Evolutionary conservation across 169 alveolate genomes (phyloP).

Genomic region (Pseudocohnilembus persalinus): DNA sequence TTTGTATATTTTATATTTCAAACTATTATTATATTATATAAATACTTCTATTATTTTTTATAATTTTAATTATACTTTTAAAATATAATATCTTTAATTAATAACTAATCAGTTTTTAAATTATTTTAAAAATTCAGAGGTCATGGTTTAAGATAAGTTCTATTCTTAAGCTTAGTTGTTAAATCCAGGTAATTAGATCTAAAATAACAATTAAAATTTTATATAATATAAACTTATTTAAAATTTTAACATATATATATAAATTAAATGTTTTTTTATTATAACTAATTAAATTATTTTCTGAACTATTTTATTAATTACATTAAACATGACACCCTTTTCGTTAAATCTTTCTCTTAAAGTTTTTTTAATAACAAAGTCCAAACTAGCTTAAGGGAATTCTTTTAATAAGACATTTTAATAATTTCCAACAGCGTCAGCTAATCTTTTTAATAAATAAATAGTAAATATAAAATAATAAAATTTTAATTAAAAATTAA

Average conservation of each 20-base stretch:
- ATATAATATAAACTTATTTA: too few relatives aligned
- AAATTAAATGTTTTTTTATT: too few relatives aligned
- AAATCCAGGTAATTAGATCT: background rate
- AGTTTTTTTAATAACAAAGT: background rate
- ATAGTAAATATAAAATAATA: background rate
- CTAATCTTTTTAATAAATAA: background rate
- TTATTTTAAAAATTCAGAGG: background rate
- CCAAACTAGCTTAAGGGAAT: conserved; percentile 13
- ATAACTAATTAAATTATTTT: too few relatives aligned
- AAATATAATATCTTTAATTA: too few relatives aligned
- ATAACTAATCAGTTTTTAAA: background rate
- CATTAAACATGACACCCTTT: background rate
- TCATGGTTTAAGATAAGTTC: background rate
- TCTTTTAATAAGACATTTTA: conserved; percentile 1
- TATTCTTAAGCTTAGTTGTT: background rate
- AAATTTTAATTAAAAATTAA: background rate
- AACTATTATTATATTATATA: too few relatives aligned
- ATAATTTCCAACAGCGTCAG: conserved; percentile 18
- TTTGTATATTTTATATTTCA: too few relatives aligned
- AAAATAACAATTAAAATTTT: too few relatives aligned
- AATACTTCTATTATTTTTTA: background rate
- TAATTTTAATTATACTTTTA: too few relatives aligned
- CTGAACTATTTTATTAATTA: too few relatives aligned
- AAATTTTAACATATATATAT: too few relatives aligned
- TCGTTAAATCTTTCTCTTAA: conserved; percentile 3